Evolutionary conservation across 768 basidiomycete genomes (phyloP).

Genomic region (Lactarius sanguifluus): DNA sequence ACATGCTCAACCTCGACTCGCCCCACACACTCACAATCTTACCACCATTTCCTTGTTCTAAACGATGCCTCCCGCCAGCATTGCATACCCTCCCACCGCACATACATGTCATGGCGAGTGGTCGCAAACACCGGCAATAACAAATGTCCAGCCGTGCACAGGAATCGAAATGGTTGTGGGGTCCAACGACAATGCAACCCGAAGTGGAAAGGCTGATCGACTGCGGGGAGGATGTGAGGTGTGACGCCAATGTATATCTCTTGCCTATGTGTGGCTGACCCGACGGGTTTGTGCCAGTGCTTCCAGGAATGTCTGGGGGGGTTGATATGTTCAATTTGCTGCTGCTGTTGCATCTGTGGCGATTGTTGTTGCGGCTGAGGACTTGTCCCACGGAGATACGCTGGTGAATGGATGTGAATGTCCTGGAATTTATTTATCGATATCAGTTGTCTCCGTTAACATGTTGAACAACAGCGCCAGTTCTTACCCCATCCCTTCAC

Average conservation of each 20-base stretch:
- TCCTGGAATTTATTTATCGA: neutral
- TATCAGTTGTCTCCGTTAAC: neutral
- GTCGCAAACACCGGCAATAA: slow-evolving; percentile 5
- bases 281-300: neutral
- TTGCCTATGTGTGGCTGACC: neutral
- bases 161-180: slow-evolving; percentile 4
- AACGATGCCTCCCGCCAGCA: slow-evolving; percentile 15
- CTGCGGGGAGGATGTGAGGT: slow-evolving; percentile 23
- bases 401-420: neutral
- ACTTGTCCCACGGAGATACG: neutral
- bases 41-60: neutral
- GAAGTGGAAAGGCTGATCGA: slow-evolving; percentile 17
- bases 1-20: too few relatives aligned
- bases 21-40: neutral
- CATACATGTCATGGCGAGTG: neutral
- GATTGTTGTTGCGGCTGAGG: neutral
- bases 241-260: neutral
- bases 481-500: too few relatives aligned
- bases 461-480: too few relatives aligned
- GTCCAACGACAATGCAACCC: neutral
- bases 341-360: slow-evolving; percentile 15
- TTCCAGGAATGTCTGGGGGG: too few relatives aligned
- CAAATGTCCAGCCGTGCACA: slow-evolving; percentile 16
- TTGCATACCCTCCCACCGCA: slow-evolving; percentile 21
- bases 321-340: neutral